phyloP scores from a whole-genome alignment of 805 yeast genomes.

The Wickerhamiella nectarea region DNA sequence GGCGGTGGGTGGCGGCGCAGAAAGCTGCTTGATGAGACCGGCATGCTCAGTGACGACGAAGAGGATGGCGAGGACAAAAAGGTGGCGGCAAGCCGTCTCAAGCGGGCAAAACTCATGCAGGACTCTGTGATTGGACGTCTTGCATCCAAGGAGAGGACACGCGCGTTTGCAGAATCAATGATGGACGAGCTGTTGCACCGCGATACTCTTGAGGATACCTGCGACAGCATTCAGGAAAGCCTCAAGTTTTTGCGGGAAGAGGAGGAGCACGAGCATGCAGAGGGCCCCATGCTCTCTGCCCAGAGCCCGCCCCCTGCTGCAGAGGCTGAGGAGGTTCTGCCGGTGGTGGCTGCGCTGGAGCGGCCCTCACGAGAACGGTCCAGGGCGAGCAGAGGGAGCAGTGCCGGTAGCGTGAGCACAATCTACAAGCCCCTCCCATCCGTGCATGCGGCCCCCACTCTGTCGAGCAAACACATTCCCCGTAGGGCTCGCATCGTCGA shows the following conservation, averaged over 20 bases:
- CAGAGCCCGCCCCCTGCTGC: background rate
- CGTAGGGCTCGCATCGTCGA: too few relatives aligned
- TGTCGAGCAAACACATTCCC: background rate
- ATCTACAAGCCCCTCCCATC: background rate
- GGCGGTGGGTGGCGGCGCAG: constrained; percentile 6
- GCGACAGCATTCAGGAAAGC: background rate
- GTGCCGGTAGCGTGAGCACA: too few relatives aligned
- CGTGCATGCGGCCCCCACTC: background rate
- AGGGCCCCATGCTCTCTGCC: background rate
- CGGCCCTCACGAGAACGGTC: background rate
- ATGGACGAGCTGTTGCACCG: background rate
- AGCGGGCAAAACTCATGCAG: background rate
- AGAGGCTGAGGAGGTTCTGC: background rate
- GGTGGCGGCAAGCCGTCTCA: background rate
- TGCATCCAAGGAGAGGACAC: background rate
- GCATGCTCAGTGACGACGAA: constrained; percentile 7
- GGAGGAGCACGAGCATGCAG: background rate
- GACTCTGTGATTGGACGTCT: background rate
- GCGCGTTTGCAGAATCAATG: constrained; percentile 6
- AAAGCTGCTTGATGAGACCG: constrained; percentile 3
- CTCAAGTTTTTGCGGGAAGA: background rate
- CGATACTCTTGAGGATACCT: background rate
- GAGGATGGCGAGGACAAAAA: background rate
- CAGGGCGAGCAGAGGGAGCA: background rate
- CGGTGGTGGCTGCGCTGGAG: background rate